Evolutionary conservation across 768 basidiomycete genomes (phyloP).

Genomic region (Termitomyces sp.): DNA sequence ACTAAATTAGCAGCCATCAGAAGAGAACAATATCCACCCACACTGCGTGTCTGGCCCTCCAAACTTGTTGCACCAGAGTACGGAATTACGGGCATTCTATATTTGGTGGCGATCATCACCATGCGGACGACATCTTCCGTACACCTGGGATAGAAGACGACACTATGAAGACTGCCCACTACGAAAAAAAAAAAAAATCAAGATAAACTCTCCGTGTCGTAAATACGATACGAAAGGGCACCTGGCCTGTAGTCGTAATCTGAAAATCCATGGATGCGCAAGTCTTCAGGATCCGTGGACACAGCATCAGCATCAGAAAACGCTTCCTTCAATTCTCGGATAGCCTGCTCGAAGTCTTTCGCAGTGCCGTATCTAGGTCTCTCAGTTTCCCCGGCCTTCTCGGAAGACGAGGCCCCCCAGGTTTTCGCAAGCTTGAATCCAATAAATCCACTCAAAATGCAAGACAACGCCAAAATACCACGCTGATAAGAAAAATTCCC

Average conservation of each 20-base stretch:
- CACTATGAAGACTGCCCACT: slow-evolving; percentile 38
- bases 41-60: slow-evolving; percentile 71
- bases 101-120: slow-evolving; percentile 69
- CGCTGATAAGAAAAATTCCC: not conserved
- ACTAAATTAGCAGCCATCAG: not conserved
- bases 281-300: slow-evolving; percentile 46
- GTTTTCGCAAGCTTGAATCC: slow-evolving; percentile 11
- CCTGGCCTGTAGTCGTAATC: slow-evolving; percentile 41
- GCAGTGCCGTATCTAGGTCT: slow-evolving; percentile 41
- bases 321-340: slow-evolving; percentile 38
- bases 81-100: slow-evolving; percentile 70
- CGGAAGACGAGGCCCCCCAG: not conserved
- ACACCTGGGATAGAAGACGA: slow-evolving; percentile 57
- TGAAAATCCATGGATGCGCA: slow-evolving; percentile 52
- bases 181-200: not conserved
- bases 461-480: slow-evolving; percentile 5
- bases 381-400: not conserved
- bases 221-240: slow-evolving; percentile 20
- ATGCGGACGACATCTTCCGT: slow-evolving; percentile 83
- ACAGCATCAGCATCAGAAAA: slow-evolving; percentile 34
- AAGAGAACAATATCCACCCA: slow-evolving; percentile 24
- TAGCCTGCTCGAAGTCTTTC: slow-evolving; percentile 47
- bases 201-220: not conserved
- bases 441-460: slow-evolving; percentile 9
- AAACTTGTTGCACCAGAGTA: slow-evolving; percentile 81